A percentile compares a stretch with the other conserved stretches of the same genome.
phyloP scores from a whole-genome alignment of 331 rosid genomes.

The Stylosanthes scabra region DNA sequence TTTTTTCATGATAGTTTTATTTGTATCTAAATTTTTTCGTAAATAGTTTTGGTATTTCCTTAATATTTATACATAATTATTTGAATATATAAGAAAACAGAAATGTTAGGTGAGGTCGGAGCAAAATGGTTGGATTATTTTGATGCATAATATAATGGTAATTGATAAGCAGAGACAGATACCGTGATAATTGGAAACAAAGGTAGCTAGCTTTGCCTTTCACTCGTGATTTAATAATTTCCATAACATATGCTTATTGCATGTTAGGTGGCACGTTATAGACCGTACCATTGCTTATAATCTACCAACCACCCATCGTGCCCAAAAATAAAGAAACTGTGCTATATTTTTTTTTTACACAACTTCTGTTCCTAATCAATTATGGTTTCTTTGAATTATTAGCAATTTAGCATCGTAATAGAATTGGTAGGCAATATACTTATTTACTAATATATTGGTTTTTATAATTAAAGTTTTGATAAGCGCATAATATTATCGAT shows the following conservation, averaged over 20 bases:
- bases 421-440: neutral
- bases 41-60: too few relatives aligned
- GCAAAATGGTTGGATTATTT: neutral
- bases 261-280: slow-evolving; percentile 36
- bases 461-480: neutral
- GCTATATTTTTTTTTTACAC: slow-evolving; percentile 19
- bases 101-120: slow-evolving; percentile 23
- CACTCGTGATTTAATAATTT: slow-evolving; percentile 3
- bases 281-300: neutral
- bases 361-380: neutral
- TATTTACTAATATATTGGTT: neutral
- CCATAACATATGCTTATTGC: neutral
- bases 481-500: neutral
- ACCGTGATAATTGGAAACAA: slow-evolving; percentile 29
- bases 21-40: too few relatives aligned
- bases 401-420: neutral
- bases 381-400: neutral
- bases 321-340: neutral
- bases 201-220: slow-evolving; percentile 35
- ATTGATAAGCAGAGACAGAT: slow-evolving; percentile 38
- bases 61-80: too few relatives aligned
- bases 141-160: slow-evolving; percentile 1
- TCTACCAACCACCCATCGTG: slow-evolving; percentile 11
- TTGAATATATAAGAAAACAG: neutral
- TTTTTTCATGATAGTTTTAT: too few relatives aligned